Evolutionary conservation across 257 asterid genomes (phyloP), one percentile per base, ranked within the genome.

Genomic region (Ocimum tenuiflorum): DNA sequence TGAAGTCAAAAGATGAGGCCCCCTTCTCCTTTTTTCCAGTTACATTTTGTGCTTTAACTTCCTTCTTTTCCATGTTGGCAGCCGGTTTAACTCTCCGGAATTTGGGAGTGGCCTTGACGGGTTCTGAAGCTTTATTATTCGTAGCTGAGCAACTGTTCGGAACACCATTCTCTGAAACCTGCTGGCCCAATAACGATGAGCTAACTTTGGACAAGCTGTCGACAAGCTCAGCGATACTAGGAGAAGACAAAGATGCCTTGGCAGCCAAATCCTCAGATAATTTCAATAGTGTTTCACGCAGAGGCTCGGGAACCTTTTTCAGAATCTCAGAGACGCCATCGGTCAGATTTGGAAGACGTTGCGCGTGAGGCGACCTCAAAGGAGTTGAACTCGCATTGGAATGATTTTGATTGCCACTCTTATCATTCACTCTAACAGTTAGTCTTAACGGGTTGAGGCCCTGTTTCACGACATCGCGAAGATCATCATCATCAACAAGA

Each of bases 401-500:
- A 65, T 71, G 58, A 62, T 61, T 58, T 23, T 74, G 72, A 3
- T 15, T 64, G 42, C 62, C 68, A 29, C 55, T 68, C 66, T 66
- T 80, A 17, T 50, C 82, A 46, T 29, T 59, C 68, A 79, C 49
- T 51, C 69, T 83, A 31, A 79, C 88, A 62, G 91, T 80, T 39
- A 94, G 70, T 61, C 99, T 74, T 69, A 88, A 36, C 24, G 99
- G 99, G 77, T 86, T 73, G 71, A 94, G 79, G 46, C 35, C 77
- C 80, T 94, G 99, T 61, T 73, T 83, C 64, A 83, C 81, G 48
- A 74, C 92, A 52, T 94, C 97, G 13, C 20, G 63, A 49, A 94
- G 88, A 81, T 94, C 99, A 33, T 80, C 95, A 62, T 88, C 92
- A 63, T 90, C 95, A 69, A 74, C 88, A 49, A 94, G 92, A 3